Percentiles rank a stretch among this genome's conserved stretches.
Evolutionary conservation across 352 stramenopile genomes (phyloP).

Genomic region (Phytophthora citricola): DNA sequence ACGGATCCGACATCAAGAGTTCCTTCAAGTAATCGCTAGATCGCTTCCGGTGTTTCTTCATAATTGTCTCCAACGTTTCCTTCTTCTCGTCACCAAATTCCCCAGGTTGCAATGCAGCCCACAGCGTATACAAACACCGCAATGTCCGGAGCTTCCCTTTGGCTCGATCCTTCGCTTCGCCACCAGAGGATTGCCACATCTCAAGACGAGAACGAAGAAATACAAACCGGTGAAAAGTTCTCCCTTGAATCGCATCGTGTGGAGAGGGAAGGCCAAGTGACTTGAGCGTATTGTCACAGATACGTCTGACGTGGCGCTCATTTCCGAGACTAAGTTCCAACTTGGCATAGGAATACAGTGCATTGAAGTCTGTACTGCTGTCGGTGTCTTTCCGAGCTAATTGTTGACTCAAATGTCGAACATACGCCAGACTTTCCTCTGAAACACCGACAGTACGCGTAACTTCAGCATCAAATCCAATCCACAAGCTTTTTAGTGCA

Average conservation of each 20-base stretch:
- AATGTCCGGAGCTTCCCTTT: conserved; percentile 20
- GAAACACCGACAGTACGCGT: background rate
- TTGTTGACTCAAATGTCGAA: conserved; percentile 45
- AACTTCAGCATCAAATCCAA: conserved; percentile 55
- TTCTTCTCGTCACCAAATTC: conserved; percentile 14
- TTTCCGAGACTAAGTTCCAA: conserved; percentile 59
- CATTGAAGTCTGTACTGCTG: conserved; percentile 25
- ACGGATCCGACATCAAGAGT: conserved; percentile 24
- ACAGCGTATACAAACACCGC: conserved; percentile 47
- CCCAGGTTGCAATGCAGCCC: conserved; percentile 39
- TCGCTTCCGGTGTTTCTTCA: conserved; percentile 40
- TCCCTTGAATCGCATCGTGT: conserved; percentile 10
- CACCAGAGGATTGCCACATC: conserved; percentile 27
- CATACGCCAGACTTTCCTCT: conserved; percentile 15
- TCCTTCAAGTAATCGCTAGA: conserved; percentile 26
- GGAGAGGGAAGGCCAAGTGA: conserved; percentile 22
- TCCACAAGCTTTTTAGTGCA: conserved; percentile 53
- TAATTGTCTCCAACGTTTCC: conserved; percentile 44
- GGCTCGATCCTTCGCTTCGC: conserved; percentile 13
- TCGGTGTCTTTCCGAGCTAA: conserved; percentile 25
- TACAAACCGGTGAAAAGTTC: conserved; percentile 57
- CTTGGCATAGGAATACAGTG: conserved; percentile 62
- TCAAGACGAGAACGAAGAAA: conserved; percentile 58
- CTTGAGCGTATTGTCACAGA: conserved; percentile 64
- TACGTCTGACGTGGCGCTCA: conserved; percentile 48